Evolutionary conservation across 2,329 filamentous ascomycete species (phyloP).

Genomic region (Ceratocystis alfenasii): DNA sequence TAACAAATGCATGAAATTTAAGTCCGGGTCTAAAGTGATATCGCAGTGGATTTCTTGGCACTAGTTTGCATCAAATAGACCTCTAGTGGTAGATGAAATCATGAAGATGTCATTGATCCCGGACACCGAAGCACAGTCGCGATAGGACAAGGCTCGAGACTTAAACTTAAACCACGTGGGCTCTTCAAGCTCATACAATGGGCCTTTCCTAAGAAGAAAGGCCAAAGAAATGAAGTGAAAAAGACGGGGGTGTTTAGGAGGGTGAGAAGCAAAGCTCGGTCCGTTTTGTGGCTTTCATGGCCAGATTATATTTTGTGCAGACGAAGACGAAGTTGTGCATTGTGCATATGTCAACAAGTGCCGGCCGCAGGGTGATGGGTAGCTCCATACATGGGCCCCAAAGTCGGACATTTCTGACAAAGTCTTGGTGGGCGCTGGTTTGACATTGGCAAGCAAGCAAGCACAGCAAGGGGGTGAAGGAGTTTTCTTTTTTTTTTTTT

Average conservation of each 20-base stretch:
- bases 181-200: background rate
- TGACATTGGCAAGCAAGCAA: background rate
- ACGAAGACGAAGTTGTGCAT: conserved; percentile 1
- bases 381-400: background rate
- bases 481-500: background rate
- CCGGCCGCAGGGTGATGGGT: background rate
- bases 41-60: no score
- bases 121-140: background rate
- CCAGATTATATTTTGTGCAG: background rate
- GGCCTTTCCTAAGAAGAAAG: background rate
- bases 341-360: conserved; percentile 3
- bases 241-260: background rate
- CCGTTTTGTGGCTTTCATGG: background rate
- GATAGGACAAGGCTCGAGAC: background rate
- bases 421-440: background rate
- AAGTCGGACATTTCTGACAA: no score
- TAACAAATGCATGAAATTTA: background rate
- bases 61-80: background rate
- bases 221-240: background rate
- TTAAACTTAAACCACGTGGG: conserved; percentile 11
- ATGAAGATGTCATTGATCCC: background rate
- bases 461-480: background rate
- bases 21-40: background rate
- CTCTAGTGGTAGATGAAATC: background rate
- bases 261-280: background rate